phyloP scores from a whole-genome alignment of 805 yeast species.

The Kuraishia capsulata region DNA sequence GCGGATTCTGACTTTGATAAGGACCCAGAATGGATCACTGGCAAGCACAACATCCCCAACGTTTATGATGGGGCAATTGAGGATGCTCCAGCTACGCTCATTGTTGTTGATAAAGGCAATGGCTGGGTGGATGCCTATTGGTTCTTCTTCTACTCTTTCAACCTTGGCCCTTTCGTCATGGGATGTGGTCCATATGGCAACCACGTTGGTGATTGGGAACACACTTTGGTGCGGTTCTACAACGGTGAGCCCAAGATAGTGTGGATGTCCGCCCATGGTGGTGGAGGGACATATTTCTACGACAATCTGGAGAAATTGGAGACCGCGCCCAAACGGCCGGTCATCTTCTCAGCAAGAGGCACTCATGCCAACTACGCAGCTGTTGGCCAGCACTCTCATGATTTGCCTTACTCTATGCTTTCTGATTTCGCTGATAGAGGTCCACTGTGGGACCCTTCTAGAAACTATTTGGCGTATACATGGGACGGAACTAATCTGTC shows the following conservation, averaged over 20 bases:
- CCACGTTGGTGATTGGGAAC: slow-evolving; percentile 99
- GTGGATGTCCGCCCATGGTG: slow-evolving; percentile 99
- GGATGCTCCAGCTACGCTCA: slow-evolving; percentile 71
- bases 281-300: slow-evolving; percentile 84
- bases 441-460: slow-evolving; percentile 87
- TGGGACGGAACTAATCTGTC: slow-evolving; percentile 49
- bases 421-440: slow-evolving; percentile 95
- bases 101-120: slow-evolving; percentile 87
- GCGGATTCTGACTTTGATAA: slow-evolving; percentile 60
- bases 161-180: slow-evolving; percentile 94
- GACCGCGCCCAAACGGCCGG: slow-evolving; percentile 43
- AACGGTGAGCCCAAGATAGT: slow-evolving; percentile 72
- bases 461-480: slow-evolving; percentile 75
- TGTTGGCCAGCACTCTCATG: slow-evolving; percentile 95
- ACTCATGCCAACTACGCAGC: slow-evolving; percentile 96
- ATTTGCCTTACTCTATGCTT: slow-evolving; percentile 83
- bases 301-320: slow-evolving; percentile 63
- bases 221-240: slow-evolving; percentile 75
- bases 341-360: slow-evolving; percentile 86
- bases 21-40: slow-evolving; percentile 84
- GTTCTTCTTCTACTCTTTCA: slow-evolving; percentile 93
- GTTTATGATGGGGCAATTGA: slow-evolving; percentile 60
- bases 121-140: slow-evolving; percentile 95
- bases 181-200: slow-evolving; percentile 96
- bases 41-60: slow-evolving; percentile 56